Conservation (phyloP, 352 stramenopile species). For the Pythium aquatile region DNA sequence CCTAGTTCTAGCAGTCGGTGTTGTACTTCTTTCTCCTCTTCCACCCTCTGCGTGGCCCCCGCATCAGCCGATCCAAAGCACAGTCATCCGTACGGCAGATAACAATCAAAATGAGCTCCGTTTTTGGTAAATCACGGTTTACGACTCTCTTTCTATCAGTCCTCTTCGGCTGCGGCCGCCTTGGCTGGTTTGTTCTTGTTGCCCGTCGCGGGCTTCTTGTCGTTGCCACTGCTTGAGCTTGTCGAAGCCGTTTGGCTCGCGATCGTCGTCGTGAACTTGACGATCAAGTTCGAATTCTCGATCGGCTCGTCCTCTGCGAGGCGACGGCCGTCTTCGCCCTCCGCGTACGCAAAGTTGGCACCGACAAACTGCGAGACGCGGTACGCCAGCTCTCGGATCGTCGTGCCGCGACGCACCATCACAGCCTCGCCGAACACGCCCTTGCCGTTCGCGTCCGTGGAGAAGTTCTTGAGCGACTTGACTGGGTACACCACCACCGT, state of each 20-base stretch:
- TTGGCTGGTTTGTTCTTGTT: constrained; percentile 41
- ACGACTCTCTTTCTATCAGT: constrained; percentile 8
- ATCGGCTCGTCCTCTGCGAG: constrained; percentile 75
- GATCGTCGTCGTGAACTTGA: constrained; percentile 77
- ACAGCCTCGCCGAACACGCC: constrained; percentile 78
- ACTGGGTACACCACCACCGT: constrained; percentile 84
- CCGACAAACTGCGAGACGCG: constrained; percentile 67
- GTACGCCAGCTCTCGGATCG: constrained; percentile 73
- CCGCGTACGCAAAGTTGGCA: constrained; percentile 76
- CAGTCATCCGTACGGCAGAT: neutral
- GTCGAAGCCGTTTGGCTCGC: constrained; percentile 14
- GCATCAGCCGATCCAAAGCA: neutral
- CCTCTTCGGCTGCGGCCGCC: constrained; percentile 27
- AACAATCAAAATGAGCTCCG: neutral
- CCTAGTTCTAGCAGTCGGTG: neutral
- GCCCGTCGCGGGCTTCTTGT: constrained; percentile 27
- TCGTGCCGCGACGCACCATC: constrained; percentile 71
- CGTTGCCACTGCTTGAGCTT: neutral
- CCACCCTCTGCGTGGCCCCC: neutral
- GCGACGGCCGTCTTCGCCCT: constrained; percentile 75
- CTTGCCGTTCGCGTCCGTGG: constrained; percentile 60
- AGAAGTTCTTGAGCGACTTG: constrained; percentile 86
- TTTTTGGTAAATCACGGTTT: neutral
- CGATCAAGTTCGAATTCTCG: constrained; percentile 54
- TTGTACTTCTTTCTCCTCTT: neutral